Conservation (phyloP, 768 basidiomycete species). For the Ramaria sp. region DNA sequence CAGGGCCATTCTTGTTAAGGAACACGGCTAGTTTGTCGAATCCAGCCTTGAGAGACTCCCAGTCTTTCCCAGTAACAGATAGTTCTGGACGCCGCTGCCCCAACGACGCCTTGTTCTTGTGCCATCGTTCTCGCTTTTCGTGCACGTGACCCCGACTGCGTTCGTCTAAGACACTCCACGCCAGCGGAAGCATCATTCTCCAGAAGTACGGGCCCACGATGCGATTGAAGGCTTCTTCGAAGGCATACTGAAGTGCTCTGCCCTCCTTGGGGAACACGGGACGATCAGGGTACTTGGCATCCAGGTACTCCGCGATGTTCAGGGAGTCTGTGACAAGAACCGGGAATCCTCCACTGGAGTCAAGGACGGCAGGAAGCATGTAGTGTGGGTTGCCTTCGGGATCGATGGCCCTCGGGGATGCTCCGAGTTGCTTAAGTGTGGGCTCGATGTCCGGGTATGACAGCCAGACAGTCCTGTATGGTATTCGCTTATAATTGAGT, state of each 20-base stretch:
- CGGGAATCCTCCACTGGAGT: constrained; percentile 38
- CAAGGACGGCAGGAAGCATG: constrained; percentile 60
- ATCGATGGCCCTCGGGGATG: constrained; percentile 22
- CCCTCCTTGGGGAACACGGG: constrained; percentile 64
- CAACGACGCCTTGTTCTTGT: not conserved
- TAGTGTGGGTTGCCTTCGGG: constrained; percentile 53
- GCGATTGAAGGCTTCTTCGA: constrained; percentile 61
- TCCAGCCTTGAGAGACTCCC: constrained; percentile 53
- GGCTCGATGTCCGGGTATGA: constrained; percentile 32
- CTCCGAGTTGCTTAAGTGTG: constrained; percentile 22
- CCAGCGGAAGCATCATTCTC: constrained; percentile 60
- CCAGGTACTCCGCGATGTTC: constrained; percentile 63
- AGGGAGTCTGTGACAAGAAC: constrained; percentile 48
- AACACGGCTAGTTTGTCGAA: constrained; percentile 55
- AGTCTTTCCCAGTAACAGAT: constrained; percentile 29
- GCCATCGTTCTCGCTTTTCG: constrained; percentile 1
- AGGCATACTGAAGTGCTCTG: constrained; percentile 54
- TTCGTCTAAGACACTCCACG: constrained; percentile 48
- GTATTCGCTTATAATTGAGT: constrained; percentile 27
- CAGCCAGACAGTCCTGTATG: constrained; percentile 33
- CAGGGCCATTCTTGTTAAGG: constrained; percentile 47
- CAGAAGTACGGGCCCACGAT: constrained; percentile 55
- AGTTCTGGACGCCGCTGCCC: not conserved
- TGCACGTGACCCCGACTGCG: constrained; percentile 44
- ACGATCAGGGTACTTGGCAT: constrained; percentile 54